These are phyloP conservation scores for Brassica balearica DNA, from an alignment of 441 rosid species.

Conservation along the genomic window DNA sequence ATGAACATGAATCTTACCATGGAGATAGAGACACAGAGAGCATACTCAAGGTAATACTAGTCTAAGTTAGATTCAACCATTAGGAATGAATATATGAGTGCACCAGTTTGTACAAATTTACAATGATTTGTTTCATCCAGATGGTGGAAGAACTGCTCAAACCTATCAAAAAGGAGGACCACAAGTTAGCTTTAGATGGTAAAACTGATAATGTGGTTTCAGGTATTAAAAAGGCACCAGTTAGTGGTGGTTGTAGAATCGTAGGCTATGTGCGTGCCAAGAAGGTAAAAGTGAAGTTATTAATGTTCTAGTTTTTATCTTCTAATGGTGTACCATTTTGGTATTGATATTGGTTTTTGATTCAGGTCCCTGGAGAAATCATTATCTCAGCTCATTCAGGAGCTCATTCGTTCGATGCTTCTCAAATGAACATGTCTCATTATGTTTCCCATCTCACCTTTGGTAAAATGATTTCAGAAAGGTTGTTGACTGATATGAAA, in stretches of 20 bases:
- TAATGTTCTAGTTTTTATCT: not conserved
- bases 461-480: constrained; percentile 63
- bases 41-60: constrained; percentile 69
- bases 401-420: constrained; percentile 88
- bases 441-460: constrained; percentile 78
- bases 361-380: constrained; percentile 92
- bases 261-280: constrained; percentile 91
- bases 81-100: not conserved
- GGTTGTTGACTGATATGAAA: constrained; percentile 63
- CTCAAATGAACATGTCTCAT: constrained; percentile 95
- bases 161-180: constrained; percentile 63
- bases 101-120: not conserved
- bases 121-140: constrained; percentile 48
- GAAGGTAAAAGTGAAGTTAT: constrained; percentile 62
- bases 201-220: constrained; percentile 32
- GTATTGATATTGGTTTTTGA: not conserved
- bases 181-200: constrained; percentile 56
- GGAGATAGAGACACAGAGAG: constrained; percentile 95
- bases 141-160: constrained; percentile 72
- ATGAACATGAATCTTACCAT: constrained; percentile 93
- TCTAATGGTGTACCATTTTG: constrained; percentile 2
- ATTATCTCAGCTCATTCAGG: constrained; percentile 79
- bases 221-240: constrained; percentile 67
- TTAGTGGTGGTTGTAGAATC: constrained; percentile 90
- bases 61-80: not conserved